Evolutionary conservation across 148 eudicot species (phyloP).

Genomic region (Nyssa sinensis): DNA sequence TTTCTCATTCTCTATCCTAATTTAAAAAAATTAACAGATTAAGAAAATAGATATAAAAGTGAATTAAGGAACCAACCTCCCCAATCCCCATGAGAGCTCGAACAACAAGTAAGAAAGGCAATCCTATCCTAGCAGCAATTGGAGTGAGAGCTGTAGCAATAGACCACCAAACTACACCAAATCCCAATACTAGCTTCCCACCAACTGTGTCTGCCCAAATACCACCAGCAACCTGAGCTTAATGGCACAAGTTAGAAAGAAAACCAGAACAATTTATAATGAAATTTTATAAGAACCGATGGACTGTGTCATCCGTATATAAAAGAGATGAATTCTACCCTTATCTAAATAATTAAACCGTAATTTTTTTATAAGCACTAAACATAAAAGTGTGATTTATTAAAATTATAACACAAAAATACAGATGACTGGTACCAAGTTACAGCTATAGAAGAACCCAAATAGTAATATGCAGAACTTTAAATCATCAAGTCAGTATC

Average conservation of each 20-base stretch:
- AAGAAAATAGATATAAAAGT: neutral
- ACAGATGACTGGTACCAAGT: neutral
- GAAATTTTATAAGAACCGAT: neutral
- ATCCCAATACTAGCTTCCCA: conserved; percentile 80
- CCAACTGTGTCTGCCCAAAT: conserved; percentile 97
- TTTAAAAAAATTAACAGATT: neutral
- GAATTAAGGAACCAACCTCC: conserved; percentile 11
- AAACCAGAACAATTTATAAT: neutral
- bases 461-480: neutral
- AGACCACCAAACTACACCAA: conserved; percentile 97
- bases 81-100: conserved; percentile 98
- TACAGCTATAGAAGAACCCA: neutral
- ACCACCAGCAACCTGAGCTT: conserved; percentile 84
- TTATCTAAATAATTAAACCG: neutral
- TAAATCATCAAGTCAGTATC: neutral
- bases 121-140: conserved; percentile 79
- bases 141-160: conserved; percentile 85
- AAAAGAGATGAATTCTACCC: neutral
- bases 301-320: neutral
- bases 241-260: conserved; percentile 12
- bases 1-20: neutral
- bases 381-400: no score
- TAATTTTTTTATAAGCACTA: no score
- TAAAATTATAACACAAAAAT: no score
- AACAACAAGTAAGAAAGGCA: conserved; percentile 77